Conservation (phyloP, 768 basidiomycete species). For the Mycena pura region DNA sequence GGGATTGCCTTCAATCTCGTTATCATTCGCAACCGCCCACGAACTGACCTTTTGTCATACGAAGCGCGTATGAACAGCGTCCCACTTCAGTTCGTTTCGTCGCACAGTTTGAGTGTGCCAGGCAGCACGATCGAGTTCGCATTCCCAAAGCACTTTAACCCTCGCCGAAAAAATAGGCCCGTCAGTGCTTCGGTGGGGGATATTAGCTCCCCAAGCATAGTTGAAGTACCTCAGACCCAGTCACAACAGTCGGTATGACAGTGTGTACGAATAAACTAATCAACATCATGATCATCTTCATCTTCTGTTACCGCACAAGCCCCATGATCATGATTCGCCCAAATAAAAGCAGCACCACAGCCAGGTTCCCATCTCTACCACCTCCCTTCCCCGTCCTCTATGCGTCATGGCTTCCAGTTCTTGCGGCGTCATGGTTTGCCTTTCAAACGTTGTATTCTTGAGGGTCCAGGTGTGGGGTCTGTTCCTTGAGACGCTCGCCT, state of each 20-base stretch:
- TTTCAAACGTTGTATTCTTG: no score
- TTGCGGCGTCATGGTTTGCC: no score
- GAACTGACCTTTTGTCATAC: background rate
- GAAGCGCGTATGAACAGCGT: background rate
- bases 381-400: no score
- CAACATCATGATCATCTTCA: no score
- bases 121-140: constrained; percentile 26
- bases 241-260: constrained; percentile 9
- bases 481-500: constrained; percentile 16
- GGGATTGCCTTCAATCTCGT: constrained; percentile 26
- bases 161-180: constrained; percentile 13
- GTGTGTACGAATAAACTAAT: background rate
- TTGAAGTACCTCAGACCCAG: background rate
- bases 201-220: background rate
- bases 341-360: no score
- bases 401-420: no score
- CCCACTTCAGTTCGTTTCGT: constrained; percentile 10
- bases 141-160: constrained; percentile 16
- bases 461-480: constrained; percentile 20
- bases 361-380: no score
- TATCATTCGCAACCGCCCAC: constrained; percentile 8
- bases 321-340: no score
- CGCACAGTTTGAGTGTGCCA: constrained; percentile 5
- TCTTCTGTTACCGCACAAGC: no score
- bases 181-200: background rate